These are phyloP conservation scores for Monosporascus sp. DNA, from an alignment of 2,329 filamentous ascomycete genomes.

Conservation along the genomic window DNA sequence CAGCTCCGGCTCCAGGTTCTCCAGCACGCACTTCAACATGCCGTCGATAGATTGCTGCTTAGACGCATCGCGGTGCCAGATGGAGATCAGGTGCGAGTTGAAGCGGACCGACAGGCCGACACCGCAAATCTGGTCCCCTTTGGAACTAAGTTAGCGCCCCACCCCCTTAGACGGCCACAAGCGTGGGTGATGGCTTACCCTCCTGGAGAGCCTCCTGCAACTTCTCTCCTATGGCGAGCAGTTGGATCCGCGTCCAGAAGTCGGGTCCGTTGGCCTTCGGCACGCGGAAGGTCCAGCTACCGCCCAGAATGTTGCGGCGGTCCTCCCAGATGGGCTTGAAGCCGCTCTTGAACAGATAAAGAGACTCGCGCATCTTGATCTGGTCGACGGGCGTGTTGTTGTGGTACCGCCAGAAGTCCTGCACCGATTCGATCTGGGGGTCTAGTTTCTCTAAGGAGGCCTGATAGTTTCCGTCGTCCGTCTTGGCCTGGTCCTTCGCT, in stretches of 20 bases:
- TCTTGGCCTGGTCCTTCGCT: conserved; percentile 37
- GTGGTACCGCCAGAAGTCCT: conserved; percentile 80
- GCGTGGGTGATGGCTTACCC: conserved; percentile 40
- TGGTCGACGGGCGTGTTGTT: conserved; percentile 75
- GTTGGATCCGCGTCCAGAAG: conserved; percentile 76
- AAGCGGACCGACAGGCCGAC: conserved; percentile 83
- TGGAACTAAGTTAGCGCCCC: conserved; percentile 1
- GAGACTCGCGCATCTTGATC: conserved; percentile 70
- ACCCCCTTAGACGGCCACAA: not conserved
- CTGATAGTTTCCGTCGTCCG: conserved; percentile 41
- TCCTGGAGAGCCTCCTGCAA: conserved; percentile 68
- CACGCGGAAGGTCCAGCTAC: conserved; percentile 89
- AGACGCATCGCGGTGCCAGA: conserved; percentile 87
- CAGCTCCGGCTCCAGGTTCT: conserved; percentile 67
- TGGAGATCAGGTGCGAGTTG: conserved; percentile 79
- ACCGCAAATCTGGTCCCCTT: conserved; percentile 83
- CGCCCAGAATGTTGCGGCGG: conserved; percentile 76
- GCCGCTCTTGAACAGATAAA: conserved; percentile 75
- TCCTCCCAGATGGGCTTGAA: conserved; percentile 81
- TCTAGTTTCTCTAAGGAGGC: conserved; percentile 57
- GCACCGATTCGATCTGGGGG: conserved; percentile 67
- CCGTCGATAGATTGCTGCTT: conserved; percentile 74
- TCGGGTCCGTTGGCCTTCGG: conserved; percentile 67
- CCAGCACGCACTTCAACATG: conserved; percentile 67
- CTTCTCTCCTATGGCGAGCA: conserved; percentile 78